These are phyloP conservation scores for Laguncularia racemosa DNA, from an alignment of 345 rosid genomes.

Conservation along the genomic window DNA sequence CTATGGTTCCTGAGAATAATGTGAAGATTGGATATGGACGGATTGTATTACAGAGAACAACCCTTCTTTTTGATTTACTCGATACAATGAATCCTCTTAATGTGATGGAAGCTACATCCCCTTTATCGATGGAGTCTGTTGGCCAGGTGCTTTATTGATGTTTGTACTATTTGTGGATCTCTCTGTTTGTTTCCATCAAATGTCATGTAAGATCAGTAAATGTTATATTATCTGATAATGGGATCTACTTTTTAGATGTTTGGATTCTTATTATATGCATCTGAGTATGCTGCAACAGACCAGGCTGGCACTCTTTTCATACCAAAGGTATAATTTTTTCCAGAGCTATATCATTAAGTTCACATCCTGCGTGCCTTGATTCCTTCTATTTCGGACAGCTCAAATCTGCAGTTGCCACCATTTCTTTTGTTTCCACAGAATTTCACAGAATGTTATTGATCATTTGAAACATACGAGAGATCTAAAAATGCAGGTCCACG, in stretches of 20 bases:
- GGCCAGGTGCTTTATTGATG: conserved; percentile 49
- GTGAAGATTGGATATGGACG: conserved; percentile 51
- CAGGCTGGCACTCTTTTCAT: conserved; percentile 43
- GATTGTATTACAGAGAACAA: conserved; percentile 50
- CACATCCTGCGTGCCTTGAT: no score
- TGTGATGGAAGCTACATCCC: conserved; percentile 41
- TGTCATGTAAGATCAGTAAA: conserved; percentile 6
- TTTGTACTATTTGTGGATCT: not conserved
- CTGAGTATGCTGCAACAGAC: conserved; percentile 35
- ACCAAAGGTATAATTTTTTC: conserved; percentile 47
- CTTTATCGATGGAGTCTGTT: conserved; percentile 70
- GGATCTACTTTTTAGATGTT: conserved; percentile 49
- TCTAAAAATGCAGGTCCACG: conserved; percentile 59
- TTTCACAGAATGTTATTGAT: not conserved
- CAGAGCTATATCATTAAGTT: conserved; percentile 2
- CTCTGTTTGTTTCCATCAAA: conserved; percentile 1
- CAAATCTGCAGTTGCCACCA: not conserved
- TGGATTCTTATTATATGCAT: conserved; percentile 68
- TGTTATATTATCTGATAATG: conserved; percentile 1
- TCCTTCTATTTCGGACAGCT: no score
- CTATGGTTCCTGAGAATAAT: conserved; percentile 37
- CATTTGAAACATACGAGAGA: not conserved
- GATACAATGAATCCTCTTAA: conserved; percentile 30
- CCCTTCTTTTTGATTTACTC: conserved; percentile 44
- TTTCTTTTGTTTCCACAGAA: not conserved